Evolutionary conservation across 75 land plant species (phyloP).

Genomic region (Larix kaempferi): DNA sequence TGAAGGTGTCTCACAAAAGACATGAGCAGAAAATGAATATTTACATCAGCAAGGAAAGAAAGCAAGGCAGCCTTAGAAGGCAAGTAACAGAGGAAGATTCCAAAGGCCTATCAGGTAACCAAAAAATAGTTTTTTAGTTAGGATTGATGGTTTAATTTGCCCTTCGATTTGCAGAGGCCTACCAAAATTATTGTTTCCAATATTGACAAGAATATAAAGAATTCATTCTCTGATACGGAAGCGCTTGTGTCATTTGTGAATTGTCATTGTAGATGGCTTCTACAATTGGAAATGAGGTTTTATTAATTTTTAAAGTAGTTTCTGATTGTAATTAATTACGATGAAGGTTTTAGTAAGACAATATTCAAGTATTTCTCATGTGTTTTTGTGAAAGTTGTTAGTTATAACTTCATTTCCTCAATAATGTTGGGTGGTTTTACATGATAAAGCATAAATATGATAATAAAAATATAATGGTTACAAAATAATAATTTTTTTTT

Average conservation of each 20-base stretch:
- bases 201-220: conserved; percentile 93
- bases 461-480: no score
- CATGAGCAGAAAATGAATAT: no score
- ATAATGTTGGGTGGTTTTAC: conserved; percentile 9
- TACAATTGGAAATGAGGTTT: not conserved
- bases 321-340: not conserved
- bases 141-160: not conserved
- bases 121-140: no score
- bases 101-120: no score
- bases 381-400: not conserved
- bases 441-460: no score
- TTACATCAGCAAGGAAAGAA: no score
- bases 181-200: conserved; percentile 94
- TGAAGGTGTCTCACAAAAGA: no score
- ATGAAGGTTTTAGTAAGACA: not conserved
- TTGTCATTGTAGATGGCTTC: not conserved
- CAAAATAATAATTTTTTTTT: no score
- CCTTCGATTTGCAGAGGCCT: conserved; percentile 54
- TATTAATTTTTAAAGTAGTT: not conserved
- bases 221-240: conserved; percentile 93
- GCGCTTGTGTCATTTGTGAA: conserved; percentile 4
- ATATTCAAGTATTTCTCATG: not conserved
- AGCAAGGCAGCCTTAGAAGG: no score
- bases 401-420: not conserved
- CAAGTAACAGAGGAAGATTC: no score